A percentile compares a stretch with the other conserved stretches of the same genome.
These are phyloP conservation scores for Talaromyces sp. DNA, from an alignment of 2,329 filamentous ascomycete species.

Conservation along the genomic window DNA sequence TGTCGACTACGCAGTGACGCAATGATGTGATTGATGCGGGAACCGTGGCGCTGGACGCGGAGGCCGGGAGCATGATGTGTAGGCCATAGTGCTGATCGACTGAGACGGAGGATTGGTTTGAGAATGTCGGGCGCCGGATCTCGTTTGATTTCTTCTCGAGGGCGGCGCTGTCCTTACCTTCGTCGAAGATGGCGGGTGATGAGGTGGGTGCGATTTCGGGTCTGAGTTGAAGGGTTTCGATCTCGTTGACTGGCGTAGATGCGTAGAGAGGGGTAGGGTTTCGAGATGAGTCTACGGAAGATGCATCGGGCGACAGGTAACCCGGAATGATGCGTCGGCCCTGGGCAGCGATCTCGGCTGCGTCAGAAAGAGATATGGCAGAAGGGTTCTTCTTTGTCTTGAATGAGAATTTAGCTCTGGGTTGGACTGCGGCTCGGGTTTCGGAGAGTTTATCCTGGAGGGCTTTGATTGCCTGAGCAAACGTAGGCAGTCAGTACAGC, in stretches of 20 bases:
- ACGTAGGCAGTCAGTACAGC: constrained; percentile 22
- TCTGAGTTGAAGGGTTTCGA: constrained; percentile 33
- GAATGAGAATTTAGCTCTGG: constrained; percentile 81
- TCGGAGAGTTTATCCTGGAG: constrained; percentile 75
- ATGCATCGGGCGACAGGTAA: constrained; percentile 39
- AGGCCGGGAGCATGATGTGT: constrained; percentile 73
- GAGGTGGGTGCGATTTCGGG: constrained; percentile 37
- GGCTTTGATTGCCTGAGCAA: constrained; percentile 67
- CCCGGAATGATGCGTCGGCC: constrained; percentile 45
- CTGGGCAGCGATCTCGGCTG: constrained; percentile 53
- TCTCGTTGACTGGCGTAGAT: constrained; percentile 37
- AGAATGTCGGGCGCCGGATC: constrained; percentile 58
- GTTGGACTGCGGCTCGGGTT: constrained; percentile 63
- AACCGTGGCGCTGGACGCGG: constrained; percentile 66
- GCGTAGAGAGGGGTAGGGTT: constrained; percentile 35
- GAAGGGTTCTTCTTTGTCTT: constrained; percentile 58
- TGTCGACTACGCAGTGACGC: constrained; percentile 70
- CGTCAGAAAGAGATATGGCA: constrained; percentile 55
- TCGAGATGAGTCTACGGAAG: constrained; percentile 41
- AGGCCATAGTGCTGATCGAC: constrained; percentile 65
- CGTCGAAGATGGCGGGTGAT: constrained; percentile 25
- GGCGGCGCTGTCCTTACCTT: constrained; percentile 23
- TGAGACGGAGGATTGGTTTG: constrained; percentile 56
- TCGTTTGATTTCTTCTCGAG: constrained; percentile 23
- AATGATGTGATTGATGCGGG: constrained; percentile 72